A percentile compares a stretch with the other conserved stretches of the same genome.
phyloP scores from a whole-genome alignment of 345 rosid species.

The Citrus reticulata region DNA sequence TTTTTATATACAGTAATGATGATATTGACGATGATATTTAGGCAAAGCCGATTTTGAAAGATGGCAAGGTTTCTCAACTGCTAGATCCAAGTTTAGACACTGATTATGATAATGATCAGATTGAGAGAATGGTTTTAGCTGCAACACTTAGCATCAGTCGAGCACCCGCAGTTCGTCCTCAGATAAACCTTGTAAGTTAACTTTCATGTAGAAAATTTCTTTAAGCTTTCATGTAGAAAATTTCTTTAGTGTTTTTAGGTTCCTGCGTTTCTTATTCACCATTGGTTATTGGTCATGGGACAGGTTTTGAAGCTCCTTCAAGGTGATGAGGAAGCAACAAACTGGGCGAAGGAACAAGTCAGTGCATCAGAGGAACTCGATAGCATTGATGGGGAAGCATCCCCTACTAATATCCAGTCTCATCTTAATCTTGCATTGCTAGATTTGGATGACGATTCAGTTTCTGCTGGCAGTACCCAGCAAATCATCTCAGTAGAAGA shows the following conservation, averaged over 20 bases:
- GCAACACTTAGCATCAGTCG: conserved; percentile 78
- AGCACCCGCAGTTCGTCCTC: conserved; percentile 59
- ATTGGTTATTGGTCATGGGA: background rate
- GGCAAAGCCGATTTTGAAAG: conserved; percentile 84
- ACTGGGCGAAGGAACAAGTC: conserved; percentile 66
- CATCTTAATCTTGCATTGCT: conserved; percentile 82
- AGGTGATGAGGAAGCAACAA: conserved; percentile 67
- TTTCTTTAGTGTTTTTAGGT: background rate
- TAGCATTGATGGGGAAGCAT: conserved; percentile 36
- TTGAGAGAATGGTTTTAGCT: conserved; percentile 76
- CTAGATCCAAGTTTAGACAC: conserved; percentile 61
- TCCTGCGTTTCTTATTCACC: background rate
- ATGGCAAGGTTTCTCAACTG: conserved; percentile 56
- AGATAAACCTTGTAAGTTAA: conserved; percentile 57
- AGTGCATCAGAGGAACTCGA: conserved; percentile 42
- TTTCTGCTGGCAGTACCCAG: conserved; percentile 56
- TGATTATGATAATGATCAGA: conserved; percentile 35
- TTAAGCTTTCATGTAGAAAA: background rate
- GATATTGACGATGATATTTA: conserved; percentile 25
- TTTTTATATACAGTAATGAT: background rate
- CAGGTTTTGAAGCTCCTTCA: conserved; percentile 80
- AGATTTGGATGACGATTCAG: conserved; percentile 71
- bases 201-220: background rate
- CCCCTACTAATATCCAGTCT: conserved; percentile 57
- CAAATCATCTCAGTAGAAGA: conserved; percentile 60